Evolutionary conservation across 768 basidiomycete genomes (phyloP).

Genomic region (Boletus subparvulus): DNA sequence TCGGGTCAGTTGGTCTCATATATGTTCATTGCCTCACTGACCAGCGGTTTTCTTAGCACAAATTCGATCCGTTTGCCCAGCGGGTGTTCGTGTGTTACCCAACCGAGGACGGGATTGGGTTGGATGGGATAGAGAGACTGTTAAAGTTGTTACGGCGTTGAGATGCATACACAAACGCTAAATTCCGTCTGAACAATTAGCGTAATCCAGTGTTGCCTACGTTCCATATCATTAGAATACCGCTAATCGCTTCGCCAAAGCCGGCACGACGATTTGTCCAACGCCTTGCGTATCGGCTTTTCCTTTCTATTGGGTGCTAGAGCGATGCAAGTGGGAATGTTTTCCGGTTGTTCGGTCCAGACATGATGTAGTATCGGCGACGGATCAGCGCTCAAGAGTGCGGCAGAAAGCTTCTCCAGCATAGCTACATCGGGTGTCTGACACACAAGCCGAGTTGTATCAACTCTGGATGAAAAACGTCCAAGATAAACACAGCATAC

Average conservation of each 20-base stretch:
- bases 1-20: conserved; percentile 34
- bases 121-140: conserved; percentile 45
- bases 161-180: not conserved
- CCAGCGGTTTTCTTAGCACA: conserved; percentile 30
- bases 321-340: conserved; percentile 43
- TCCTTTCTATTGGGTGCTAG: conserved; percentile 42
- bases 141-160: conserved; percentile 36
- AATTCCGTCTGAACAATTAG: not conserved
- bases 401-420: conserved; percentile 32
- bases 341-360: conserved; percentile 47
- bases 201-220: not conserved
- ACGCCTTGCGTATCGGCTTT: conserved; percentile 38
- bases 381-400: conserved; percentile 23
- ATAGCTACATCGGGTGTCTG: conserved; percentile 36
- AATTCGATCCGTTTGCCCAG: conserved; percentile 39
- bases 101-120: conserved; percentile 43
- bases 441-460: not conserved
- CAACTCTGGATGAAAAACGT: not conserved
- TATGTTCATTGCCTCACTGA: not conserved
- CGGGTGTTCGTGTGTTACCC: conserved; percentile 55
- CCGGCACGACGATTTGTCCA: conserved; percentile 41
- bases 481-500: conserved; percentile 17
- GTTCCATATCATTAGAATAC: not conserved
- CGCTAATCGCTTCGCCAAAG: conserved; percentile 33
- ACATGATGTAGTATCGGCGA: conserved; percentile 39